Conservation (phyloP, 1,284 basidiomycete genomes). For the Ceratobasidium sp. region DNA sequence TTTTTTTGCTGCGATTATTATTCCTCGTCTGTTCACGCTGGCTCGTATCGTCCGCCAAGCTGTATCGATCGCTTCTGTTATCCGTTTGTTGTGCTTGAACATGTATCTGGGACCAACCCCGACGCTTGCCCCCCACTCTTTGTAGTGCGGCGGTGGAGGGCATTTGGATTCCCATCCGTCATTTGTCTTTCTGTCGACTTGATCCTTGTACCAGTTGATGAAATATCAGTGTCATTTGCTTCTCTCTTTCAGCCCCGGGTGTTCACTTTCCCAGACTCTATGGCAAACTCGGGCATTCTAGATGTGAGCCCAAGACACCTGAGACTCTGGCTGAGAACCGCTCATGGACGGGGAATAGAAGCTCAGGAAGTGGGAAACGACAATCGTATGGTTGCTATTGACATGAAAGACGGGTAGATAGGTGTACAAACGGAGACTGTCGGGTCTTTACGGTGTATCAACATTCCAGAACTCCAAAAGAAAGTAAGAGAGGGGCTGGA, state of each 20-base stretch:
- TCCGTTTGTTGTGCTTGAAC: not conserved
- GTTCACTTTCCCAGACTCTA: not conserved
- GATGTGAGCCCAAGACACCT: not conserved
- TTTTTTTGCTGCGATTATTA: not conserved
- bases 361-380: not conserved
- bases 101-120: conserved; percentile 17
- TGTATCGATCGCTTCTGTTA: not conserved
- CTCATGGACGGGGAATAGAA: not conserved
- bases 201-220: conserved; percentile 9
- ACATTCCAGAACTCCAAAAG: not conserved
- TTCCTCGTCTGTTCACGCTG: not conserved
- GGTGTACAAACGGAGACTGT: not conserved
- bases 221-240: conserved; percentile 31
- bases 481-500: conserved; percentile 1
- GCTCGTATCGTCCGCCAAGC: conserved; percentile 6
- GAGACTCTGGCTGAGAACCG: not conserved
- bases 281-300: not conserved
- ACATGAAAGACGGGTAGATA: not conserved
- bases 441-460: not conserved
- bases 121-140: conserved; percentile 17
- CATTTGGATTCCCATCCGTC: conserved; percentile 30
- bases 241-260: not conserved
- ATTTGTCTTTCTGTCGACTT: conserved; percentile 2
- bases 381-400: not conserved
- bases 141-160: conserved; percentile 23